Conservation (phyloP, 2,329 filamentous ascomycete species). For the Pseudogymnoascus sp. region DNA sequence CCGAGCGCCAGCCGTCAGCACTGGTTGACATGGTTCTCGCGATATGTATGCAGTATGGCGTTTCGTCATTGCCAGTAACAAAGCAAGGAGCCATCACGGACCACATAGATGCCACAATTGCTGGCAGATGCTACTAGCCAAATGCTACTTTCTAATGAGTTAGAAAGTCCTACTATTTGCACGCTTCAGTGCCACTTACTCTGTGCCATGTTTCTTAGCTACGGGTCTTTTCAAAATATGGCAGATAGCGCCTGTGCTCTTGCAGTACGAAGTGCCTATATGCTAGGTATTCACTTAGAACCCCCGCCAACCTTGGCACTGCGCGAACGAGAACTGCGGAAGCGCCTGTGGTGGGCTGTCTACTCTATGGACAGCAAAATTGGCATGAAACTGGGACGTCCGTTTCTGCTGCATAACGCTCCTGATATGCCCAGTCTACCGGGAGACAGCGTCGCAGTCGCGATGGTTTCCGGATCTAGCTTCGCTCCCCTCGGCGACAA, state of each 20-base stretch:
- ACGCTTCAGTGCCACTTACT: slow-evolving; percentile 37
- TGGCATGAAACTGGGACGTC: slow-evolving; percentile 33
- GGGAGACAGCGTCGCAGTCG: slow-evolving; percentile 26
- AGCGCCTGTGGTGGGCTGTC: slow-evolving; percentile 40
- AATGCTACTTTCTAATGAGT: slow-evolving; percentile 29
- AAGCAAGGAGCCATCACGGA: too few species aligned
- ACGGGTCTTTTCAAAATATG: slow-evolving; percentile 35
- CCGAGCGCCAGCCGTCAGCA: slow-evolving; percentile 37
- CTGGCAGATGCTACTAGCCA: slow-evolving; percentile 36
- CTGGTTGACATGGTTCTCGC: slow-evolving; percentile 47
- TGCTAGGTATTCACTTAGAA: slow-evolving; percentile 36
- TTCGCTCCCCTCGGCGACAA: slow-evolving; percentile 26
- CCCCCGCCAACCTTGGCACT: slow-evolving; percentile 28
- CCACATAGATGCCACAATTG: slow-evolving; percentile 27
- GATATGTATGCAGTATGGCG: slow-evolving; percentile 43
- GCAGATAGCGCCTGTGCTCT: slow-evolving; percentile 29
- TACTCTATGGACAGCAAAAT: slow-evolving; percentile 36
- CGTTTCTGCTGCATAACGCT: slow-evolving; percentile 26
- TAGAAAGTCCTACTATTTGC: slow-evolving; percentile 33
- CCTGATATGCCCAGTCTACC: slow-evolving; percentile 29
- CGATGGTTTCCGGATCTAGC: slow-evolving; percentile 22
- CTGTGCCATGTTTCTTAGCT: slow-evolving; percentile 33
- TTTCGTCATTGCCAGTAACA: slow-evolving; percentile 11
- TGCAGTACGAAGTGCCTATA: slow-evolving; percentile 33
- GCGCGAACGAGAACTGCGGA: slow-evolving; percentile 33